Percentiles rank a stretch among this genome's conserved stretches.
phyloP scores from a whole-genome alignment of 805 yeast genomes.

The Saturnispora quitensis region DNA sequence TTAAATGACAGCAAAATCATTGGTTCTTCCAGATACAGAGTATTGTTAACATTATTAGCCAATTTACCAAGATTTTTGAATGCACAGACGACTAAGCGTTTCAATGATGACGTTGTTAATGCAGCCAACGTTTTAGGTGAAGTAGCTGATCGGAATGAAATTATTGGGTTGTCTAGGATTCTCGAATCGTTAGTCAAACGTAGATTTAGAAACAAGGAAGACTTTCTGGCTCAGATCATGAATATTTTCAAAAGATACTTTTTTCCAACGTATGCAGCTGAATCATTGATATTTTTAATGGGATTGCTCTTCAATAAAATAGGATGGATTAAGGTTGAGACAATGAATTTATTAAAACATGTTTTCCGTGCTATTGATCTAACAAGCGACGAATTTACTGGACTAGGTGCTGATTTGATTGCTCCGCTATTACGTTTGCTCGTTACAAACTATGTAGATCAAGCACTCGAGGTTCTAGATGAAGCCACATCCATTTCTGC shows the following conservation, averaged over 20 bases:
- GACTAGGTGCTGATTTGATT: slow-evolving; percentile 91
- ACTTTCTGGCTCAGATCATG: slow-evolving; percentile 74
- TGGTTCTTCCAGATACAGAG: slow-evolving; percentile 59
- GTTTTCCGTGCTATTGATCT: slow-evolving; percentile 73
- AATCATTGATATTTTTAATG: slow-evolving; percentile 61
- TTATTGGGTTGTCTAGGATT: slow-evolving; percentile 54
- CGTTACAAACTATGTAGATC: slow-evolving; percentile 79
- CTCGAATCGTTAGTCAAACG: slow-evolving; percentile 67
- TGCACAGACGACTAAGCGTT: slow-evolving; percentile 53
- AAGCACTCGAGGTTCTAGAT: slow-evolving; percentile 84
- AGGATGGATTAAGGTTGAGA: slow-evolving; percentile 72
- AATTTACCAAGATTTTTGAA: slow-evolving; percentile 80
- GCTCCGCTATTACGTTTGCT: slow-evolving; percentile 77
- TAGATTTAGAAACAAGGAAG: slow-evolving; percentile 83
- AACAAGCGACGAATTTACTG: slow-evolving; percentile 66
- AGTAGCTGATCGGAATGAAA: slow-evolving; percentile 49
- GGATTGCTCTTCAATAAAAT: slow-evolving; percentile 73
- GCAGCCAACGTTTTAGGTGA: slow-evolving; percentile 49
- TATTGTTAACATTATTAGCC: slow-evolving; percentile 63
- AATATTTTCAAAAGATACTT: slow-evolving; percentile 57
- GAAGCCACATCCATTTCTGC: slow-evolving; percentile 82
- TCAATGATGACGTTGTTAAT: slow-evolving; percentile 39
- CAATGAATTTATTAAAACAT: slow-evolving; percentile 65
- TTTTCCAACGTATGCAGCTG: slow-evolving; percentile 68
- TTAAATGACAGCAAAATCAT: slow-evolving; percentile 68